Evolutionary conservation across 148 eudicot species (phyloP), one percentile per base, ranked within the genome.

Genomic region (Amaranthus palmeri): DNA sequence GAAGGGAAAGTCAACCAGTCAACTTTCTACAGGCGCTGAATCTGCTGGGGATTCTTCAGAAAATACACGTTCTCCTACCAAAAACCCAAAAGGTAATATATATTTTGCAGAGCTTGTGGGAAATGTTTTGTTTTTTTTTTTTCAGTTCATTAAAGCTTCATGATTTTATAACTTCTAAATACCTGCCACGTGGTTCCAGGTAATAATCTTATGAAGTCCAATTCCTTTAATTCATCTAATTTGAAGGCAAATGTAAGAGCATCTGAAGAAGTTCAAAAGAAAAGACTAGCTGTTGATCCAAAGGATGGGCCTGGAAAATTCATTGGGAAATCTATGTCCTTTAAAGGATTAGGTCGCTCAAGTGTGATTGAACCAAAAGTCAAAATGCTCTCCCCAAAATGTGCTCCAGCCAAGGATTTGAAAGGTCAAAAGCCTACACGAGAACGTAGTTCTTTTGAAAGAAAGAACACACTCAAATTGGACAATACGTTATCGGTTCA

Each of bases 381-480:
- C 45, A 91, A 93, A 84, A 89, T 89, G 97, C 75, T 91, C 59
- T 88, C 97, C 54, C 85, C 97, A 41, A 86, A 85, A 53, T 77
- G 78, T 69, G 75, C 89, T 77, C 92, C 82, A 77, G 73, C 68
- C 58, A 88, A 80, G 76, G 97, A 93, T 54, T 48, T 57, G 3
- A 91, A 81, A 84, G 89, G 89, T 56, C 79, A 62, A 40, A 91
- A 79, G 76, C 83, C 82, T 57, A 79, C 80, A 61, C 86, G 87
- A 82, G 85, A 86, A 8, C 76, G 87, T 73, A 83, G 56, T 72
- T 61, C 75, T 43, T 75, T 86, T 81, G 98, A 93, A 76, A 86
- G 87, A 66, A 92, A 83, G 79, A 89, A 77, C 79, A 68, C 88
- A 6, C 81, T 85, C 18, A 91, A 82, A 81, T 48, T 68, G 50